These are phyloP conservation scores for Lotmaria passim DNA, from an alignment of 208 protist genomes.

Conservation along the genomic window DNA sequence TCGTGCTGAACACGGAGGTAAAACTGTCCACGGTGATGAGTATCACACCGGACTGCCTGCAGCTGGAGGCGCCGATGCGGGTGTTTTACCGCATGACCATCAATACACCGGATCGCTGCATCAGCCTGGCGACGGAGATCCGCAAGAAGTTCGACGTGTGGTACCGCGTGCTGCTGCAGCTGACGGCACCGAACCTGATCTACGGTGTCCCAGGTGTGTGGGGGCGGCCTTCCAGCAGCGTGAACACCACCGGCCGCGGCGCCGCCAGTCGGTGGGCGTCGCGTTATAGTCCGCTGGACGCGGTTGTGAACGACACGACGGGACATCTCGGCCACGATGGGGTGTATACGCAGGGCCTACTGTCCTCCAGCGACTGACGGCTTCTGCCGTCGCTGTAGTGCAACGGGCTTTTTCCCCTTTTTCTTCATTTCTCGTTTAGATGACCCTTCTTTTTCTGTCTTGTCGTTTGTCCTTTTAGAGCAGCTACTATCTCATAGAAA, in stretches of 20 bases:
- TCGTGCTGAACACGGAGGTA: slow-evolving; percentile 55
- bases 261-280: slow-evolving; percentile 48
- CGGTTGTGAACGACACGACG: slow-evolving; percentile 35
- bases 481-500: no score
- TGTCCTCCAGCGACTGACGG: slow-evolving; percentile 44
- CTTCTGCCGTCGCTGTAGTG: slow-evolving; percentile 14
- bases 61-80: slow-evolving; percentile 46
- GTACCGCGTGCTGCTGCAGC: slow-evolving; percentile 59
- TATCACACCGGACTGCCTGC: slow-evolving; percentile 62
- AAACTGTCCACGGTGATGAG: slow-evolving; percentile 50
- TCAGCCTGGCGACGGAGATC: slow-evolving; percentile 73
- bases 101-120: slow-evolving; percentile 42
- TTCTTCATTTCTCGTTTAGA: background rate
- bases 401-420: no score
- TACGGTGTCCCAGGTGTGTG: slow-evolving; percentile 46
- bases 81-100: slow-evolving; percentile 72
- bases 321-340: slow-evolving; percentile 20
- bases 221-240: slow-evolving; percentile 45
- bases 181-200: slow-evolving; percentile 44
- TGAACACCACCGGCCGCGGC: slow-evolving; percentile 31
- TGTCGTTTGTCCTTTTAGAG: background rate
- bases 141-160: slow-evolving; percentile 83
- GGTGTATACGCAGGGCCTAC: background rate
- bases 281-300: slow-evolving; percentile 63
- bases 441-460: background rate